Evolutionary conservation across 2,329 filamentous ascomycete genomes (phyloP), one percentile per base, ranked within the genome.

Genomic region (Ophiostoma sp.): DNA sequence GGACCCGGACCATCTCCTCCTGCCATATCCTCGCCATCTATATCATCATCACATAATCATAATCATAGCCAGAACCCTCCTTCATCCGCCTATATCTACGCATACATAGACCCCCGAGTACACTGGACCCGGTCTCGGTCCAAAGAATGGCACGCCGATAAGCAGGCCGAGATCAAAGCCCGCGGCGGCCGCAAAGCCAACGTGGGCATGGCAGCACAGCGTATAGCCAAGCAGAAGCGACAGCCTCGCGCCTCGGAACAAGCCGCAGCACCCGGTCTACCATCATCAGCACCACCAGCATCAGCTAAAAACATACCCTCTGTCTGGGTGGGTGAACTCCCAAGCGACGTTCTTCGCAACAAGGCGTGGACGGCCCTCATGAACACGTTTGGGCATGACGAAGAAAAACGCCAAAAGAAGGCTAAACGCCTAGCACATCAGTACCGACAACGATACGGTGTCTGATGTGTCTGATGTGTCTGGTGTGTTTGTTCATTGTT

Each of bases 171-270:
- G 69, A 85, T 87, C 42, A 73, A 76, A 52, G 74, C 74, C 1
- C 81, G 85, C 1, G 81, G 80, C 4, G 78, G 77, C 3, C 78
- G 82, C 18, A 87, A 87, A 71, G 76, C 74, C 5, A 82, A 82
- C 71, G 82, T 84, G 64, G 83, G 84, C 27, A 80, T 79, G 69
- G 80, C 78, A 0, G 74, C 76, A 0, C 74, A 77, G 64, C 78
- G 81, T 11, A 74, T 79, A 70, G 77, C 74, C 9, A 14, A 42
- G 6, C 27, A 36, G 27, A 18, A 45, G 9, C 64, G 3, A 38
- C 38, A 5, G 4, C 16, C 44, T 7, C 27, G 27, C 27, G 27
- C 27, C 27, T 27, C 27, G 27, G 27, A 27, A 27, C 27, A 27
- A 27, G 27, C 27, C 27, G 27, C 27, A 27, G 27, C 27, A 27